Base-by-base conservation (phyloP, 306 rosid species). In the Ceratonia siliqua region DNA sequence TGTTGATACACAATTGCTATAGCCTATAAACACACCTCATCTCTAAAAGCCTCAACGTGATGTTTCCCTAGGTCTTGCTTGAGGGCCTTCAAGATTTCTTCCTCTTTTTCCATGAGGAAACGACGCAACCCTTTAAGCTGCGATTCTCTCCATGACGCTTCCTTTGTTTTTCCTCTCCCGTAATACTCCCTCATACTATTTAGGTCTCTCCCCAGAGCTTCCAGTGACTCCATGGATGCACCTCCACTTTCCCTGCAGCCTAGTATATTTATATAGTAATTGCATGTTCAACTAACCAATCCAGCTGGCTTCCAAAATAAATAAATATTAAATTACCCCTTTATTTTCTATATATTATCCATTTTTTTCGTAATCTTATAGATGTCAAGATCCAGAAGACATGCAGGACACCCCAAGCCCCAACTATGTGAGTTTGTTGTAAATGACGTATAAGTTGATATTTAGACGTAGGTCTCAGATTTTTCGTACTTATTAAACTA, bases 1-100 rank as follows among this genome's bases (percentile, higher is more conserved):
- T 28, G 1, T 25, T 2, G 27, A 13, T 2, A 13, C 9, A 41
- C 41, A 38, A n/a, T n/a, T n/a, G n/a, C n/a, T n/a, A n/a, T n/a
- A n/a, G n/a, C n/a, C n/a, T n/a, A n/a, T n/a, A 50, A 39, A 78
- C 53, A 15, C 2, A 86, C 97, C 97, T 91, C 95, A 20, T 91
- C 97, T 83, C 95, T 87, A 27, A 74, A 91, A 67, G 97, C 86
- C 70, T 91, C 97, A n/a, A 78, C 75, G 3, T 63, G 85, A 75
- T 86, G 95, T 58, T 91, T 91, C 4, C 95, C 97, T 41, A 91
- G 49, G 48, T 91, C 95, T 15, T 84, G 86, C 25, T 72, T 82
- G n/a, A 91, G 92, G 27, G 89, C 95, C 41, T 38, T 79, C 63
- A 77, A 77, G 56, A 91, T 89, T 12, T 83, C 73, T 33, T 20